phyloP scores from a whole-genome alignment of 805 yeast species.

The Debaryomyces castellii region DNA sequence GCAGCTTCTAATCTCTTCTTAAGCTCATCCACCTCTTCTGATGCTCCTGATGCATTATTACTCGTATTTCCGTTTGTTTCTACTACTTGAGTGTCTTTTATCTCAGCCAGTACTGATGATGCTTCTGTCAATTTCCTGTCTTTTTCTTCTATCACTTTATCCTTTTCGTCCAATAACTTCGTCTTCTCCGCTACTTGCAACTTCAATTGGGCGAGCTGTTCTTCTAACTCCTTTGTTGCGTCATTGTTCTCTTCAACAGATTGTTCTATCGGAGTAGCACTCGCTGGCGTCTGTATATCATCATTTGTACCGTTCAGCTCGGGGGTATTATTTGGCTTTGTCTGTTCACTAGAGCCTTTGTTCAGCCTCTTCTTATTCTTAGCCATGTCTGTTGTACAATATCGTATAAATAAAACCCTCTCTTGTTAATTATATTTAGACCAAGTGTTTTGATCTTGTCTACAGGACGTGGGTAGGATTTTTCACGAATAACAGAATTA shows the following conservation, averaged over 20 bases:
- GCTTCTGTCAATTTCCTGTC: neutral
- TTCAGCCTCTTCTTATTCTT: slow-evolving; percentile 16
- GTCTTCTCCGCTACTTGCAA: slow-evolving; percentile 4
- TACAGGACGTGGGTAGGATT: neutral
- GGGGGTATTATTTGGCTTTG: neutral
- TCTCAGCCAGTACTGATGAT: slow-evolving; percentile 1
- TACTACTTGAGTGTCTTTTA: neutral
- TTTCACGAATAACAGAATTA: neutral
- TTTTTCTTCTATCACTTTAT: slow-evolving; percentile 1
- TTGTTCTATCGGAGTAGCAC: neutral
- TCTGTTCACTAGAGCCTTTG: neutral
- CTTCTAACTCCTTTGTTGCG: neutral
- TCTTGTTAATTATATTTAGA: neutral
- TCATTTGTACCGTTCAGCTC: neutral
- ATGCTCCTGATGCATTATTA: neutral
- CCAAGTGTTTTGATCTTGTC: slow-evolving; percentile 2
- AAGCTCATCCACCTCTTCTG: slow-evolving; percentile 4
- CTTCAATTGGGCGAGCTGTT: slow-evolving; percentile 5
- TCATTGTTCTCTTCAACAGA: neutral
- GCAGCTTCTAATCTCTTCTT: slow-evolving; percentile 14
- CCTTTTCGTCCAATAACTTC: neutral
- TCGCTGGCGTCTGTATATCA: slow-evolving; percentile 1
- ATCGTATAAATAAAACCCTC: neutral
- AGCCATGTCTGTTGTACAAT: slow-evolving; percentile 10
- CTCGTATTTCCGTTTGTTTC: neutral